Conservation (phyloP, 257 asterid species). For the Ilex asprella region DNA sequence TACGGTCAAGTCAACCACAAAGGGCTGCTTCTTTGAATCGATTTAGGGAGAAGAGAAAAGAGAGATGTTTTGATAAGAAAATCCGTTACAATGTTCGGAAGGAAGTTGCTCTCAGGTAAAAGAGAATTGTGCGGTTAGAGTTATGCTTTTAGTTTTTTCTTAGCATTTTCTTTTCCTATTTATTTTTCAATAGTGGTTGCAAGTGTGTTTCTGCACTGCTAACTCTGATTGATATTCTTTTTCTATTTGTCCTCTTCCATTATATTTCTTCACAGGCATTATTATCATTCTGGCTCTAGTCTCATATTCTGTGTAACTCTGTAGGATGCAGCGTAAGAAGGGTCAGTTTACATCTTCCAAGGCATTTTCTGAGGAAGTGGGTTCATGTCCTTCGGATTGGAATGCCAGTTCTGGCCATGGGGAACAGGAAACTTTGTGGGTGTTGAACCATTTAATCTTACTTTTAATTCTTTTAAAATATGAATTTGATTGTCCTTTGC, state of each 20-base stretch:
- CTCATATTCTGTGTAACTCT: conserved; percentile 12
- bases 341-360: conserved; percentile 96
- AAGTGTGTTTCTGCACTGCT: too few species aligned
- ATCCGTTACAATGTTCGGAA: conserved; percentile 92
- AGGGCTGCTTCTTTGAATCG: conserved; percentile 90
- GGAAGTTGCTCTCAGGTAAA: conserved; percentile 97
- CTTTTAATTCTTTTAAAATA: background rate
- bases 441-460: conserved; percentile 5
- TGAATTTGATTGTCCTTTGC: too few species aligned
- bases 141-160: too few species aligned
- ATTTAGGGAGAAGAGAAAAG: conserved; percentile 93
- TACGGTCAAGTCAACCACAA: conserved; percentile 74
- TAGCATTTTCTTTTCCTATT: too few species aligned
- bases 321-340: conserved; percentile 99
- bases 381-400: conserved; percentile 78
- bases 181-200: too few species aligned
- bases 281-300: conserved; percentile 3
- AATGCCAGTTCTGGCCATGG: conserved; percentile 58
- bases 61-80: conserved; percentile 87
- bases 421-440: conserved; percentile 89
- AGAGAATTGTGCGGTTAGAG: background rate
- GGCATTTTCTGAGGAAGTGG: conserved; percentile 67
- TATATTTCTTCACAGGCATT: background rate
- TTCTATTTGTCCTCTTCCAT: too few species aligned
- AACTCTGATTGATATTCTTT: too few species aligned